phyloP scores from a whole-genome alignment of 306 rosid genomes.

The Dalbergia oliveri region DNA sequence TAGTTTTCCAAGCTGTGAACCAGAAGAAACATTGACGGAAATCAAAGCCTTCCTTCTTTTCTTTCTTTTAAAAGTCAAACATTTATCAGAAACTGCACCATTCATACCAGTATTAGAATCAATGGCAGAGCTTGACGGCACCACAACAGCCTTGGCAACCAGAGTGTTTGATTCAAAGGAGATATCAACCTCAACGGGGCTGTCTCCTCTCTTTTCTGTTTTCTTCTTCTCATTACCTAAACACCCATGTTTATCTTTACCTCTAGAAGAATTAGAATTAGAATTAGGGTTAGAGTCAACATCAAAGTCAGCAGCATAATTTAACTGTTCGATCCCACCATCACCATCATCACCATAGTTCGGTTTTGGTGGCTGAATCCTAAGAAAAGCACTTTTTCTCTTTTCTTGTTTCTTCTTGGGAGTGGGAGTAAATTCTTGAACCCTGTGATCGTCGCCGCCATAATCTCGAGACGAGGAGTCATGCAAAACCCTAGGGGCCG shows the following conservation, averaged over 20 bases:
- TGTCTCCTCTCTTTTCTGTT: slow-evolving; percentile 59
- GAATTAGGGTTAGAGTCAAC: slow-evolving; percentile 50
- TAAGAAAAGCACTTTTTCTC: slow-evolving; percentile 84
- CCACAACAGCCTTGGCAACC: slow-evolving; percentile 80
- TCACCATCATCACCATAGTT: slow-evolving; percentile 43
- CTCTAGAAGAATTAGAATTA: slow-evolving; percentile 53
- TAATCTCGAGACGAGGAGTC: slow-evolving; percentile 50
- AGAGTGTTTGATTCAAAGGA: slow-evolving; percentile 82
- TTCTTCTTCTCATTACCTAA: slow-evolving; percentile 53
- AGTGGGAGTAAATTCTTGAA: slow-evolving; percentile 57
- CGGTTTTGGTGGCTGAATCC: slow-evolving; percentile 71
- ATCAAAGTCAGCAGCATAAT: slow-evolving; percentile 56
- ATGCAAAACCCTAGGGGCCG: slow-evolving; percentile 53
- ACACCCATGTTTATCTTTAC: slow-evolving; percentile 61
- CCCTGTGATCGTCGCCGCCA: slow-evolving; percentile 41
- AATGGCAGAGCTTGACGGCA: slow-evolving; percentile 51
- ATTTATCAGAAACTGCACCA: slow-evolving; percentile 18
- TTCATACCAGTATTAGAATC: slow-evolving; percentile 15
- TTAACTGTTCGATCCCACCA: slow-evolving; percentile 62
- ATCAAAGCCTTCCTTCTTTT: slow-evolving; percentile 8
- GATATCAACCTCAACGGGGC: slow-evolving; percentile 81
- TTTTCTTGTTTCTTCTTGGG: slow-evolving; percentile 78
- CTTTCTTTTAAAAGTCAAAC: slow-evolving; percentile 15
- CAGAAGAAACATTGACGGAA: slow-evolving; percentile 29
- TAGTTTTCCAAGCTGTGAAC: slow-evolving; percentile 28